Conservation (phyloP, 2,329 filamentous ascomycete genomes). For the Parastagonospora nodorum region DNA sequence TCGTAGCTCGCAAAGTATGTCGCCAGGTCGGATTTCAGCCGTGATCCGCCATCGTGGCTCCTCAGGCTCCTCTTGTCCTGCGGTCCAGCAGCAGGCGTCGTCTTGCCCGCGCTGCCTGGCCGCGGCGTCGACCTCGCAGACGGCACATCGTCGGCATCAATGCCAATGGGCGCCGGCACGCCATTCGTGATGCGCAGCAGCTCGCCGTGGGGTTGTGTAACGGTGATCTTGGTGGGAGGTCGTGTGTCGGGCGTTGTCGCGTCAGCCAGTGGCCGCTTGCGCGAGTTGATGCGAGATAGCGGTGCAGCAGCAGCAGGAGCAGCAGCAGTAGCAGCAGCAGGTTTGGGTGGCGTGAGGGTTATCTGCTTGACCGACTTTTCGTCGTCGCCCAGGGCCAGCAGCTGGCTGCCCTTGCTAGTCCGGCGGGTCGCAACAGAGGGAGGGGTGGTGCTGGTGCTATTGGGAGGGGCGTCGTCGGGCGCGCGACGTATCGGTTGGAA, state of each 20-base stretch:
- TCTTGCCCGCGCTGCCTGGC: constrained; percentile 31
- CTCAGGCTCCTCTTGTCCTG: constrained; percentile 77
- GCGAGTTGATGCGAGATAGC: constrained; percentile 28
- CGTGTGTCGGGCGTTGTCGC: constrained; percentile 29
- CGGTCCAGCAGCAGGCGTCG: constrained; percentile 24
- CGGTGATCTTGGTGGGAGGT: constrained; percentile 51
- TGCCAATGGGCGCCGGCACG: constrained; percentile 41
- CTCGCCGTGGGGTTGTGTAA: constrained; percentile 50
- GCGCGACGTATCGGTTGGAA: constrained; percentile 31
- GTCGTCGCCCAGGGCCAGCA: constrained; percentile 26
- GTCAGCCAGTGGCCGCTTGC: constrained; percentile 39
- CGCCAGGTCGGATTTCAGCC: constrained; percentile 89
- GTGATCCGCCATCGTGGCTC: constrained; percentile 79
- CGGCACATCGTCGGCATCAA: constrained; percentile 39
- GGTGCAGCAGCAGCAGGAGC: constrained; percentile 7
- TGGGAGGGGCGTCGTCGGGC: constrained; percentile 23
- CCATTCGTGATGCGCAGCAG: constrained; percentile 52
- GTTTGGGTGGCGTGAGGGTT: no score
- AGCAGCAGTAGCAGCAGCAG: constrained; percentile 1
- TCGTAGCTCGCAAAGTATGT: constrained; percentile 94
- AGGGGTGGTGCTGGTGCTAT: constrained; percentile 17
- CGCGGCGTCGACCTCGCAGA: constrained; percentile 40
- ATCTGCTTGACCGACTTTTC: constrained; percentile 23
- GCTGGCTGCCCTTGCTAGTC: constrained; percentile 27
- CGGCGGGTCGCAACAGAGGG: constrained; percentile 32